phyloP scores from a whole-genome alignment of 441 rosid species.

The Populus hybrid region DNA sequence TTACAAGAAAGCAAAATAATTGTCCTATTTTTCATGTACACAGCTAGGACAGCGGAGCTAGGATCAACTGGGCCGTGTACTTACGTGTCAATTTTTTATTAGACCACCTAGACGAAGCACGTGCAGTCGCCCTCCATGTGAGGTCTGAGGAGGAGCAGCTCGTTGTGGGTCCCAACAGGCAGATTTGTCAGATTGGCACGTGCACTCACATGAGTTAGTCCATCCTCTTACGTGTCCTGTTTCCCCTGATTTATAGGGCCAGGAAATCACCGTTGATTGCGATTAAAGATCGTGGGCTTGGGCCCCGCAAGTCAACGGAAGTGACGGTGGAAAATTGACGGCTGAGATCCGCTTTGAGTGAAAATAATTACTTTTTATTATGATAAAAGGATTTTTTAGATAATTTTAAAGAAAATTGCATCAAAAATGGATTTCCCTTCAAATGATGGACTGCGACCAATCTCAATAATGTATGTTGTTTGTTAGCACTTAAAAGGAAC shows the following conservation, averaged over 20 bases:
- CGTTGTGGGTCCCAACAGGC: slow-evolving; percentile 43
- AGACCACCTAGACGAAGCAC: slow-evolving; percentile 23
- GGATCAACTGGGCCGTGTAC: slow-evolving; percentile 17
- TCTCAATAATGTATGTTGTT: too few relatives aligned
- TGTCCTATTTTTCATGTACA: background rate
- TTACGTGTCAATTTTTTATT: slow-evolving; percentile 18
- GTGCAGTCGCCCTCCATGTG: slow-evolving; percentile 19
- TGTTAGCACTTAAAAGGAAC: too few relatives aligned
- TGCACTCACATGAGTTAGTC: slow-evolving; percentile 57
- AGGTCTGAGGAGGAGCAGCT: slow-evolving; percentile 16
- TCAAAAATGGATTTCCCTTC: too few relatives aligned
- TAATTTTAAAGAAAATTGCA: too few relatives aligned
- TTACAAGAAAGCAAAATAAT: too few relatives aligned
- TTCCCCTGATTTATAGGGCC: slow-evolving; percentile 33
- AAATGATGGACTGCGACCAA: too few relatives aligned
- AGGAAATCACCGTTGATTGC: slow-evolving; percentile 30
- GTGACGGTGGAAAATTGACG: slow-evolving; percentile 28
- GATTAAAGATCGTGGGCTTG: slow-evolving; percentile 2
- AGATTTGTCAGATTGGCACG: slow-evolving; percentile 46
- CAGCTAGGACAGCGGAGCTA: slow-evolving; percentile 15
- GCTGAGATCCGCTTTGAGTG: slow-evolving; percentile 31
- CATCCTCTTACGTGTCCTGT: slow-evolving; percentile 36
- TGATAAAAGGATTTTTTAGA: too few relatives aligned
- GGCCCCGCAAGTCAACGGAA: slow-evolving; percentile 22
- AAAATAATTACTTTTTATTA: too few relatives aligned